These are phyloP conservation scores for Carex arenaria DNA, from an alignment of 202 grass and related monocot genomes.

Conservation along the genomic window DNA sequence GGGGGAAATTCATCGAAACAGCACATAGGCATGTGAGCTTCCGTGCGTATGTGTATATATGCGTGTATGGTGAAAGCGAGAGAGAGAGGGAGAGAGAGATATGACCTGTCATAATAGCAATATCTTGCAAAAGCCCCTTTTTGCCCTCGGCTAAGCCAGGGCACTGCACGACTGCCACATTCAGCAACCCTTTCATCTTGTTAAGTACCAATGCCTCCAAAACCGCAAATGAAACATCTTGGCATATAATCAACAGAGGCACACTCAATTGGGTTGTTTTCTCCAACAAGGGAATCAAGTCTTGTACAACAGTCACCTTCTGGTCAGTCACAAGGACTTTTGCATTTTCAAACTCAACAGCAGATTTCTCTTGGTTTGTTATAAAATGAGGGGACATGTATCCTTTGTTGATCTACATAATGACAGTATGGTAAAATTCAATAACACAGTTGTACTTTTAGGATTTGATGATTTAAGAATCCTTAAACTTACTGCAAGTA, in stretches of 20 bases:
- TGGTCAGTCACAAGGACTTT: constrained; percentile 94
- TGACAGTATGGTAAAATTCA: constrained; percentile 20
- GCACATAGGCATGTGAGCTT: neutral
- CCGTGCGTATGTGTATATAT: neutral
- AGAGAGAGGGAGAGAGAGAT: neutral
- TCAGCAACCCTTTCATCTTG: constrained; percentile 77
- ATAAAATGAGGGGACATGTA: constrained; percentile 92
- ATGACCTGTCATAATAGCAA: constrained; percentile 90
- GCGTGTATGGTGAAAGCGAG: neutral
- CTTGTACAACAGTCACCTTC: constrained; percentile 54
- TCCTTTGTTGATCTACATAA: constrained; percentile 79
- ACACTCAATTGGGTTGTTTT: constrained; percentile 80
- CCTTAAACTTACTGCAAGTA: neutral
- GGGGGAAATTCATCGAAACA: neutral
- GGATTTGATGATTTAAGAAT: neutral
- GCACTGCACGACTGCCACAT: constrained; percentile 79
- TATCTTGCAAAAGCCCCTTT: constrained; percentile 93
- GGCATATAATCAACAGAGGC: constrained; percentile 85
- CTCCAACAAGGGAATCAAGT: constrained; percentile 85
- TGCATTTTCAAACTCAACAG: constrained; percentile 87
- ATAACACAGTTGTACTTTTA: neutral
- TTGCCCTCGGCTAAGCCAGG: constrained; percentile 84
- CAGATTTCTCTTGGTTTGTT: constrained; percentile 87
- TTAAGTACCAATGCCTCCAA: constrained; percentile 75
- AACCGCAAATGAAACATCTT: constrained; percentile 70